These are phyloP conservation scores for Oryza australiensis DNA, from an alignment of 176 grass and related monocot genomes.

Conservation along the genomic window DNA sequence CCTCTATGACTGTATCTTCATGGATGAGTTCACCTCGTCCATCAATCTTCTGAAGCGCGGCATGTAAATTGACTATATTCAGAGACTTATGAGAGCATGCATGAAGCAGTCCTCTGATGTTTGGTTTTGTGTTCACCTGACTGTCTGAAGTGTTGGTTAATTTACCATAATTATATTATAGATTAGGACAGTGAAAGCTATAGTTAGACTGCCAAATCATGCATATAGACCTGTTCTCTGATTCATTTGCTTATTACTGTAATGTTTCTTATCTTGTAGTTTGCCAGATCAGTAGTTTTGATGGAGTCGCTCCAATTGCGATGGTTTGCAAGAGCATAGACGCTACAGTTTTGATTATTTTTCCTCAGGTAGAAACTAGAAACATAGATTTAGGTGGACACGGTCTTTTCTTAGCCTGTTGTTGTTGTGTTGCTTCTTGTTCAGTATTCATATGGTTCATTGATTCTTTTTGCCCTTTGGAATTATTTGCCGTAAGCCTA, in stretches of 20 bases:
- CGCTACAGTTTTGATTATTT: conserved; percentile 20
- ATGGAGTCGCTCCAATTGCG: conserved; percentile 18
- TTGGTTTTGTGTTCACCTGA: no score
- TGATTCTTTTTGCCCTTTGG: neutral
- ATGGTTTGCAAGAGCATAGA: neutral
- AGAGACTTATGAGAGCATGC: no score
- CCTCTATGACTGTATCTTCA: conserved; percentile 2
- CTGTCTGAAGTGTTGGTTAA: neutral
- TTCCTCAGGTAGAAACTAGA: conserved; percentile 3
- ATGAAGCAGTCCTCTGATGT: no score
- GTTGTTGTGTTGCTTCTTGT: conserved; percentile 14
- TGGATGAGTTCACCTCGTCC: neutral
- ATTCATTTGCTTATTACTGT: neutral
- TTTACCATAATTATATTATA: neutral
- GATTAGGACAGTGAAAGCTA: neutral
- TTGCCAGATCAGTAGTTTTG: neutral
- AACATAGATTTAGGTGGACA: neutral
- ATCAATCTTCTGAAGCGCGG: neutral
- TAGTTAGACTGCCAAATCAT: neutral
- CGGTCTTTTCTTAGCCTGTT: neutral
- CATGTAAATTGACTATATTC: no score
- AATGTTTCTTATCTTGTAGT: neutral
- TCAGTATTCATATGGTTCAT: conserved; percentile 9
- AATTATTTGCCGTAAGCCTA: neutral
- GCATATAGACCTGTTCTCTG: neutral